Evolutionary conservation across 2,329 filamentous ascomycete species (phyloP), one percentile per base, ranked within the genome.

Genomic region (Orbilia oligospora): DNA sequence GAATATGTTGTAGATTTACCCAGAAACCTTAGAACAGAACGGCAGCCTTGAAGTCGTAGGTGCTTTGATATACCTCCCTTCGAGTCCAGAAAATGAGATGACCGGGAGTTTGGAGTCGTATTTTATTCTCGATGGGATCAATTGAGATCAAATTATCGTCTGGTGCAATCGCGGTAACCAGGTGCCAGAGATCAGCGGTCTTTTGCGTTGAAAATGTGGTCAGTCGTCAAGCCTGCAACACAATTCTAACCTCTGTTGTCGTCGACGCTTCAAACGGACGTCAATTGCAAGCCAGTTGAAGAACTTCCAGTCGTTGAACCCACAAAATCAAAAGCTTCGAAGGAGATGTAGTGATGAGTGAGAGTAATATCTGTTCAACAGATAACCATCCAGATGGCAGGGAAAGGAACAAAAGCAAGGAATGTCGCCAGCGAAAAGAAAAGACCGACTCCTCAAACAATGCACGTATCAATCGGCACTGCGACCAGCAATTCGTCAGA

Each of bases 161-260:
- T 16, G 18, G 24, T 41, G 22, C 27, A 53, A 48, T 49, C 55
- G 53, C 20, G 18, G 56, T 38, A 18, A 27, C 30, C 44, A 44
- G 20, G 51, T n/a, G 36, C 38, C 41, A 55, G 24, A 49, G 72
- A 61, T 16, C 68, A 51, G 75, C 68, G 75, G 49, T 18, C 44
- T 63, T 78, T 78, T 78, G 75, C 75, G 75, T 78, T 78, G 75
- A 78, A 78, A 72, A 64, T 72, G 68, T 78, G 75, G 66, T 69
- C 67, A 56, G 61, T 65, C 27, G 75, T 72, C 68, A 22, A 38
- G 18, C 14, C 63, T 44, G 63, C 75, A 78, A 78, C 75, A 68
- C 75, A 78, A 53, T 22, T 48, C n/a, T 30, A n/a, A 51, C 53
- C 18, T 48, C 30, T n/a, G 38, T 48, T 66, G 64, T 38, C 63